Base-by-base conservation (phyloP, 164 flowering plant genomes). In the Liriodendron chinense region DNA sequence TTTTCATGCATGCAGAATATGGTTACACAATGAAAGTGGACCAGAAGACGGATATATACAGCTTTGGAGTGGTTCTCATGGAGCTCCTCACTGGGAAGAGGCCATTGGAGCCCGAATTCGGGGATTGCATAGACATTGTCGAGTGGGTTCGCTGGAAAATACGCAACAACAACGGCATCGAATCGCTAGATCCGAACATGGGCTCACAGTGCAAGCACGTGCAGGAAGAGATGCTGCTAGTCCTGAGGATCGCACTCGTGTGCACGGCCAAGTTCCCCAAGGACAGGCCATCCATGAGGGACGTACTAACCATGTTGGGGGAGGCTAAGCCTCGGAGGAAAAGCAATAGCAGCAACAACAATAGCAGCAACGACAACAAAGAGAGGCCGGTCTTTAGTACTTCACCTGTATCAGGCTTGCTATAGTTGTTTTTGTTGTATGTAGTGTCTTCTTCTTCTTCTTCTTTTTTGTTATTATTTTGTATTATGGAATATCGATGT, bases 281-380 rank as follows among this genome's bases (percentile, higher is more conserved):
- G 80, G 98, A 93, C 80, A 88, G 99, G 76, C 99, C 99, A 2
- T 89, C 99, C 26, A 94, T 94, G 99, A 86, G 95, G 78, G 97
- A 96, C 75, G 93, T 91, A 25, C 78, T 94, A 69, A 88, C 94
- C 25, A 96, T 94, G 97, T 91, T 96, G 5, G 94, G 86, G 61
- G 98, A 91, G 85, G 98, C 97, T 9, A 94, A 92, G 75, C 99
- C 99, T 25, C 71, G 98, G 67, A 83, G 98, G 70, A 96, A 96
- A 87, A 88, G 97, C 81, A 85, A 85, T 67, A 87, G 91, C 78
- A 87, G 77, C 78, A 83, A 16, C 50, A 78, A 21, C 48, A 77
- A 66, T 70, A 76, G 75, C 7, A 23, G 16, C 65, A 74, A 69
- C 77, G 76, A 77, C 16, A 85, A 82, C 83, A 88, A 86, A 78